Base-by-base conservation (phyloP, 192 early-diverging fungal species). In the Podila epigama region DNA sequence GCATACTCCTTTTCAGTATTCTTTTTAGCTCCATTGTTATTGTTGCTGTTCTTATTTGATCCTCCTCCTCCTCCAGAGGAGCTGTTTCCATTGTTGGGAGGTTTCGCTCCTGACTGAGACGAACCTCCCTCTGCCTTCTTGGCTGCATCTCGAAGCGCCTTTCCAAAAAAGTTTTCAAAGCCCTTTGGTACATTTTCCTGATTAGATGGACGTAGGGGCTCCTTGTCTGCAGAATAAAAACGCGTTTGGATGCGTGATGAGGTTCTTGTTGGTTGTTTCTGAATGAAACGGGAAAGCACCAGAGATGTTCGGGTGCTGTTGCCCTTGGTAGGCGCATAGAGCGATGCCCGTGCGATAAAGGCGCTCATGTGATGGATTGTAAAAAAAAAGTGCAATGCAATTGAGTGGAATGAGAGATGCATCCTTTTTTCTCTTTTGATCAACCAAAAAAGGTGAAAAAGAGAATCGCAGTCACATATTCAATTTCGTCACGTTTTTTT, bases 141-240 rank as follows among this genome's bases (percentile, higher is more conserved):
- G 50, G 64, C 53, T 32, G 58, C 70, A 62, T 75, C 70, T 8
- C 70, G 63, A 16, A 75, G 59, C 70, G 66, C 56, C 62, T 85
- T 87, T 51, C 87, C 87, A 59, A 92, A 84, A 65, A 92, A 92
- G 67, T 87, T 86, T 53, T 90, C 91, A 65, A 93, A 92, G 0
- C 91, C 91, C 59, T 84, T 88, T 1, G 90, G 92, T 25, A 88
- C 72, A 31, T 61, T 41, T 11, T 79, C 58, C 13, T 79, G 58
- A 31, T 82, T 35, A 20, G 27, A 51, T 35, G 62, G 15, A 32
- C 51, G 40, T 13, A 33, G 6, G 16, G 70, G 70, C 42, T 36
- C 34, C 39, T 75, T 75, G 12, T 75, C 70, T 18, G 63, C 37
- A 55, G 70, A 75, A 22, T 66, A 75, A 35, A 75, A 62, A 29